Evolutionary conservation across 305 asterid species (phyloP), one percentile per base, ranked within the genome.

Genomic region (Plantago lanceolata): DNA sequence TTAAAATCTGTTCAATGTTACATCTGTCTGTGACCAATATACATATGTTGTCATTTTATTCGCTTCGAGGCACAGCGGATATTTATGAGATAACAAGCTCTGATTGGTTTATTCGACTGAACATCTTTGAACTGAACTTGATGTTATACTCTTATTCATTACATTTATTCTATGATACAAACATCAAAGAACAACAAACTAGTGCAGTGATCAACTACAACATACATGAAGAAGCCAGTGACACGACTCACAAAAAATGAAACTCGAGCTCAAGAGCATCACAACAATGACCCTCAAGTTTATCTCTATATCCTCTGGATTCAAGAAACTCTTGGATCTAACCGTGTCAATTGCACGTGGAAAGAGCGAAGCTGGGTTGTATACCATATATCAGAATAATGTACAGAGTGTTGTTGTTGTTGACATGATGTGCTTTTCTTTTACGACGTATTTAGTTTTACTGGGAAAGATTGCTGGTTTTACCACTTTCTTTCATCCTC

Each of bases 401-500:
- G 11, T 40, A 40, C 45, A 40, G 3, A 40, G 15, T 40, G 45
- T 40, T n/a, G n/a, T n/a, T n/a, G n/a, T n/a, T n/a, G n/a, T n/a
- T 9, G 45, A 40, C 45, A 12, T 1, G 45, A 40, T 40, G 15
- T 28, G 8, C 13, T 24, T 28, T 54, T 54, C 5, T 54, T 18
- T 35, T 26, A 40, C 29, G 20, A 56, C 21, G 48, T 28, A 47
- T 18, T 57, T 66, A 29, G 35, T 52, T 50, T 66, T 64, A 66
- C 26, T 51, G 70, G 61, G 68, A 69, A 57, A 16, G 40, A 29
- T 63, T 61, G 68, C 43, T 48, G 71, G 68, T 18, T 48, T 71
- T 16, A 64, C 56, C 72, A 63, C 57, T 73, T 57, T 61, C 75
- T 55, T 56, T 74, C 76, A 76, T 76, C 72, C 71, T 67, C 57